These are phyloP conservation scores for Leccinum proliferum DNA, from an alignment of 1,284 basidiomycete genomes.

Conservation along the genomic window DNA sequence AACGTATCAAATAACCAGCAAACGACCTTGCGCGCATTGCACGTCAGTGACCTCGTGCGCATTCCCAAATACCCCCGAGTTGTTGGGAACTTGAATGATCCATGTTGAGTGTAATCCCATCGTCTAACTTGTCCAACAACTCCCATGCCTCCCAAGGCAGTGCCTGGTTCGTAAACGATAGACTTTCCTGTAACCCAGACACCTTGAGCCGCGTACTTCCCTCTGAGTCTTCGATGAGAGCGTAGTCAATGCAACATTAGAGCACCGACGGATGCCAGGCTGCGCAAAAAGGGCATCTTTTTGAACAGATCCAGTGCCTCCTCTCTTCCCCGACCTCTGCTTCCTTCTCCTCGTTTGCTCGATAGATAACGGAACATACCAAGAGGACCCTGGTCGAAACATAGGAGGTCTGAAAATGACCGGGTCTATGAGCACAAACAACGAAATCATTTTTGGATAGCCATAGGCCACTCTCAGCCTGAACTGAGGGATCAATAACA, in stretches of 20 bases:
- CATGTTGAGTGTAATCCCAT: slow-evolving; percentile 45
- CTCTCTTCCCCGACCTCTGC: slow-evolving; percentile 36
- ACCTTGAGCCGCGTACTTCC: slow-evolving; percentile 55
- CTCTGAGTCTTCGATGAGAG: slow-evolving; percentile 35
- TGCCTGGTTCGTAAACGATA: slow-evolving; percentile 44
- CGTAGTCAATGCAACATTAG: slow-evolving; percentile 62
- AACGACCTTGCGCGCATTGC: slow-evolving; percentile 53
- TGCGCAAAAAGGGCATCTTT: slow-evolving; percentile 60
- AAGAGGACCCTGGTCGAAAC: slow-evolving; percentile 30
- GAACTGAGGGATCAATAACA: background rate
- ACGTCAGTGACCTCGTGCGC: background rate
- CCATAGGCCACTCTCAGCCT: slow-evolving; percentile 58
- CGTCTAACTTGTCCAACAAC: slow-evolving; percentile 39
- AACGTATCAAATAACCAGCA: slow-evolving; percentile 59
- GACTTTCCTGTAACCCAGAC: slow-evolving; percentile 52
- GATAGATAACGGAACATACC: slow-evolving; percentile 32
- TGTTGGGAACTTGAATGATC: slow-evolving; percentile 45
- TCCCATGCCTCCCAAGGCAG: slow-evolving; percentile 43
- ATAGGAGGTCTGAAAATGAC: slow-evolving; percentile 42
- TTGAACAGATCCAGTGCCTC: slow-evolving; percentile 54
- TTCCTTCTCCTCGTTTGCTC: background rate
- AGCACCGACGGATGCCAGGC: slow-evolving; percentile 72
- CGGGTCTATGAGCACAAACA: slow-evolving; percentile 78
- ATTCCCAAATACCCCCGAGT: slow-evolving; percentile 26
- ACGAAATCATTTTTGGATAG: slow-evolving; percentile 65